Percentiles rank a stretch among this genome's conserved stretches.
Conservation (phyloP, 129 eudicot species). For the Chrysanthemum seticuspe region DNA sequence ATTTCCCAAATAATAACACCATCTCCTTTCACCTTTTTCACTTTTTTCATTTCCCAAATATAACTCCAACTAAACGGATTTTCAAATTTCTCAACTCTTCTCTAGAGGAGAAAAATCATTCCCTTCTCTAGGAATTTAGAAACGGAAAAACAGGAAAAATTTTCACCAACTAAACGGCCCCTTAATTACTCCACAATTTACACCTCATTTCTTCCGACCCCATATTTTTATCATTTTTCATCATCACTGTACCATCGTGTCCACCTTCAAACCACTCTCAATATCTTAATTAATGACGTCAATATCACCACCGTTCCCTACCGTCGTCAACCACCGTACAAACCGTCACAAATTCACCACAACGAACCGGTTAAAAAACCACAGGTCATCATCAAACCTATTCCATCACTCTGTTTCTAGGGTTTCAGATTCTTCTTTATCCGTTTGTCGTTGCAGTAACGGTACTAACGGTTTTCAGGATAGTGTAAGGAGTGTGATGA, state of each 20-base stretch:
- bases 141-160: no score
- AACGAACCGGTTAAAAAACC: conserved; percentile 23
- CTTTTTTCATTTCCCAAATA: no score
- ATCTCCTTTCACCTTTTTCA: no score
- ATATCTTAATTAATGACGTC: conserved; percentile 47
- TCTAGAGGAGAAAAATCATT: no score
- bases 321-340: conserved; percentile 33
- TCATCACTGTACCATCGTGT: conserved; percentile 8
- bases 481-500: conserved; percentile 41
- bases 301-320: conserved; percentile 46
- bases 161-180: no score
- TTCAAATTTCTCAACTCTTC: no score
- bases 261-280: not conserved
- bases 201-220: no score
- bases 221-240: not conserved
- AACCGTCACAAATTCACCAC: conserved; percentile 37
- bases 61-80: no score
- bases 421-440: conserved; percentile 22
- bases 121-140: no score
- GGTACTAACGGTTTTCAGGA: conserved; percentile 32
- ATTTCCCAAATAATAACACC: no score
- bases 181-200: no score
- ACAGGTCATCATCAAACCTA: conserved; percentile 13
- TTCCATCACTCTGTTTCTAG: conserved; percentile 25
- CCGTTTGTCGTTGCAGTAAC: conserved; percentile 42